A percentile compares a stretch with the other conserved stretches of the same genome.
Evolutionary conservation across 768 basidiomycete genomes (phyloP).

Genomic region (Hydnomerulius pinastri): DNA sequence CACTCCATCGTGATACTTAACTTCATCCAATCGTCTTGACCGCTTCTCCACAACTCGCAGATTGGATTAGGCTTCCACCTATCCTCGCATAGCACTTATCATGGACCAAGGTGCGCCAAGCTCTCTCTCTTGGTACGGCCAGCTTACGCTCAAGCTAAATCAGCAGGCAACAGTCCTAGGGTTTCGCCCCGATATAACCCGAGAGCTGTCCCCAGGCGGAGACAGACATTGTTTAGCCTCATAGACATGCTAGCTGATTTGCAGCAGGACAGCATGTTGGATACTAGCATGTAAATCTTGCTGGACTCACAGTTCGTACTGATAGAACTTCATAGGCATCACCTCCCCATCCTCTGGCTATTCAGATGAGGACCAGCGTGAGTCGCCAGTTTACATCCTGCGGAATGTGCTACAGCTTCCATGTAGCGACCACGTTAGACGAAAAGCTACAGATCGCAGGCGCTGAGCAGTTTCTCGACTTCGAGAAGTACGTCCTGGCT

Average conservation of each 20-base stretch:
- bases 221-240: slow-evolving; percentile 41
- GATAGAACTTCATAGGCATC: slow-evolving; percentile 17
- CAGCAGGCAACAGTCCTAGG: slow-evolving; percentile 15
- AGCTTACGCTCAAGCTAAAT: slow-evolving; percentile 21
- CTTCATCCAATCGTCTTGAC: neutral
- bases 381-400: neutral
- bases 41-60: neutral
- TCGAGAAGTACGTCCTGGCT: slow-evolving; percentile 39
- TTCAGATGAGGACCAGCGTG: slow-evolving; percentile 43
- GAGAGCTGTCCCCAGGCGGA: slow-evolving; percentile 22
- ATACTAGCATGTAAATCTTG: slow-evolving; percentile 25
- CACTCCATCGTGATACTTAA: no score
- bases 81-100: neutral
- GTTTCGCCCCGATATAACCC: slow-evolving; percentile 7
- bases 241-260: slow-evolving; percentile 47
- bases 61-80: neutral
- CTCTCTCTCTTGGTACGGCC: slow-evolving; percentile 21
- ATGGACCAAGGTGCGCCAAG: slow-evolving; percentile 30
- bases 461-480: slow-evolving; percentile 43
- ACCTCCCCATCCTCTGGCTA: slow-evolving; percentile 33
- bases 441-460: slow-evolving; percentile 51
- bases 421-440: slow-evolving; percentile 40
- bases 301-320: neutral
- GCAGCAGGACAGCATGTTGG: slow-evolving; percentile 36
- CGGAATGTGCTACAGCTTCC: neutral